phyloP scores from a whole-genome alignment of 208 protist genomes.

The Acanthamoeba royreba region DNA sequence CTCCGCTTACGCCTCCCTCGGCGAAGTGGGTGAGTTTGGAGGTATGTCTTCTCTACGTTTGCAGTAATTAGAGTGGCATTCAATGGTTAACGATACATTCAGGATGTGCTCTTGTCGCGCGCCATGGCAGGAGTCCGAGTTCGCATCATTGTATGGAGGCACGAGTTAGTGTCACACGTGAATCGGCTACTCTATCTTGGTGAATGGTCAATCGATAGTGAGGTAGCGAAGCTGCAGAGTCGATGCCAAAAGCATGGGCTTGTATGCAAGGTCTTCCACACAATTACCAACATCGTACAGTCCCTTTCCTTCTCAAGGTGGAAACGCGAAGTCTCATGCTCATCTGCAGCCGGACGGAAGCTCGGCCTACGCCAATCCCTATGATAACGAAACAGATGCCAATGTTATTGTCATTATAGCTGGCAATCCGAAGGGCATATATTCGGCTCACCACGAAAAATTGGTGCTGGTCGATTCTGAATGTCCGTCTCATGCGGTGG shows the following conservation, averaged over 20 bases:
- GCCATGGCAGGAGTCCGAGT: constrained; percentile 60
- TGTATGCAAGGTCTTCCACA: constrained; percentile 65
- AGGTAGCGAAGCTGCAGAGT: constrained; percentile 67
- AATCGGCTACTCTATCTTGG: constrained; percentile 70
- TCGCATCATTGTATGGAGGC: constrained; percentile 74
- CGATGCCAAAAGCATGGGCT: constrained; percentile 59
- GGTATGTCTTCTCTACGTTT: too few species aligned
- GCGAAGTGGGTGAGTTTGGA: constrained; percentile 54
- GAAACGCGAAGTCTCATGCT: neutral
- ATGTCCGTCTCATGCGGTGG: constrained; percentile 56
- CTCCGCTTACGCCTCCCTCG: neutral
- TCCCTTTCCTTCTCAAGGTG: neutral
- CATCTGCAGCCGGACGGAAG: constrained; percentile 29
- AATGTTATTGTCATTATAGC: constrained; percentile 65
- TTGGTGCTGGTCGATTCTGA: constrained; percentile 69
- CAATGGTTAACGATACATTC: constrained; percentile 19
- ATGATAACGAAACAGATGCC: constrained; percentile 33
- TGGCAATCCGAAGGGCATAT: constrained; percentile 70
- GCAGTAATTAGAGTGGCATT: too few species aligned
- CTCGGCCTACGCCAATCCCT: constrained; percentile 49
- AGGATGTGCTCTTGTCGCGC: constrained; percentile 65
- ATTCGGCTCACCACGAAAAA: constrained; percentile 73
- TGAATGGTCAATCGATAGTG: constrained; percentile 67
- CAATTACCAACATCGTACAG: constrained; percentile 33
- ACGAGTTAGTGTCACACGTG: constrained; percentile 63